Evolutionary conservation across 1,139 yeast species (phyloP).

Genomic region (Lodderomyces beijingensis): DNA sequence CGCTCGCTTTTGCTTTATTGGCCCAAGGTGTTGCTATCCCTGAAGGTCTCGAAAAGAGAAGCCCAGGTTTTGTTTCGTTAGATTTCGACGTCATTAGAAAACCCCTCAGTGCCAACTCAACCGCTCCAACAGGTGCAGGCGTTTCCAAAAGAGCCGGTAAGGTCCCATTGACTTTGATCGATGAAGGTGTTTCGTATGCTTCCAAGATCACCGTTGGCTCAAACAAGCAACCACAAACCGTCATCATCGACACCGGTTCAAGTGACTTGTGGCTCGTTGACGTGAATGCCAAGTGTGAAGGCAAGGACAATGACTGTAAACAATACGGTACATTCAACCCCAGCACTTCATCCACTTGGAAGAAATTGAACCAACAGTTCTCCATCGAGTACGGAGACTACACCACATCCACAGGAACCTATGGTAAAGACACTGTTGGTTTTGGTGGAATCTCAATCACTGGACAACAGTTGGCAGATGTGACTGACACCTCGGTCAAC

Average conservation of each 20-base stretch:
- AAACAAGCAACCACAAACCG: conserved; percentile 12
- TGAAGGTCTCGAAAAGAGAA: conserved; percentile 7
- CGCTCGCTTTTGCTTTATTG: conserved; percentile 11
- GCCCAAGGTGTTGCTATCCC: conserved; percentile 11
- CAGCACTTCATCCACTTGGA: conserved; percentile 5
- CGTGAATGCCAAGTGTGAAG: conserved; percentile 15
- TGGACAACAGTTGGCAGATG: conserved; percentile 17
- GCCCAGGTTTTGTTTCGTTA: conserved; percentile 9
- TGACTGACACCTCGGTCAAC: conserved; percentile 9
- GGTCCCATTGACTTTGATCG: too few species aligned
- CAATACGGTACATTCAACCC: conserved; percentile 7
- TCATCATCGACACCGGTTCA: conserved; percentile 23
- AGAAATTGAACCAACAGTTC: conserved; percentile 9
- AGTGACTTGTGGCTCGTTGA: conserved; percentile 33
- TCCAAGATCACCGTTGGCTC: conserved; percentile 9
- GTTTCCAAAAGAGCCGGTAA: too few species aligned
- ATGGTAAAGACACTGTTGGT: conserved; percentile 44
- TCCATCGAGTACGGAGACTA: conserved; percentile 11
- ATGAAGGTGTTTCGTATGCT: too few species aligned
- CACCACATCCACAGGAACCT: conserved; percentile 41
- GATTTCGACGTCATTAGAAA: conserved; percentile 11
- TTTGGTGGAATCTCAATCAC: conserved; percentile 13
- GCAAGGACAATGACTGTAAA: conserved; percentile 3
- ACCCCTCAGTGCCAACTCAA: too few species aligned
- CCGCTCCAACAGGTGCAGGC: too few species aligned